Percentiles rank a stretch among this genome's conserved stretches.
These are phyloP conservation scores for Phaeomoniella chlamydospora DNA, from an alignment of 2,329 filamentous ascomycete genomes.

Conservation along the genomic window DNA sequence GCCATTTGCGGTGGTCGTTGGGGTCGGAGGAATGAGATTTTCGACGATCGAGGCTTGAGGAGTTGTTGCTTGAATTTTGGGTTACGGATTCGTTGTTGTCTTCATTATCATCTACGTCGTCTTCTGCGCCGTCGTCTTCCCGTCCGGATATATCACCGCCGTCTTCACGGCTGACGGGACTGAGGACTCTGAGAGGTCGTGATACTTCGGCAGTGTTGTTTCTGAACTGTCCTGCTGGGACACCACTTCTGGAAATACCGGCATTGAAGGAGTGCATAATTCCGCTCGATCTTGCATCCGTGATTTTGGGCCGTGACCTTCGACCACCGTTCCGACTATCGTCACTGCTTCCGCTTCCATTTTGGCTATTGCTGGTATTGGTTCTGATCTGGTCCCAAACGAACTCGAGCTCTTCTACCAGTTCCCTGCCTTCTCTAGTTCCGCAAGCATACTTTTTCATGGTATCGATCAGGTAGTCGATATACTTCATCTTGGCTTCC, in stretches of 20 bases:
- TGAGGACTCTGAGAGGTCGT: conserved; percentile 53
- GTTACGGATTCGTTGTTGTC: conserved; percentile 6
- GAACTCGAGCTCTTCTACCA: conserved; percentile 92
- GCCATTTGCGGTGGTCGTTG: conserved; percentile 47
- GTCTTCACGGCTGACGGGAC: conserved; percentile 59
- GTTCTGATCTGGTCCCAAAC: conserved; percentile 97
- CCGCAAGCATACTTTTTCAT: conserved; percentile 90
- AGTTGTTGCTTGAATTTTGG: conserved; percentile 1
- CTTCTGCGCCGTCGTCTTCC: conserved; percentile 18
- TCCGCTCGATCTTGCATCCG: conserved; percentile 17
- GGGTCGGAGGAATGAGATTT: conserved; percentile 7
- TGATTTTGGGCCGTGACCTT: neutral
- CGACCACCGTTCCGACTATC: conserved; percentile 2
- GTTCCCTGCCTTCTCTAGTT: conserved; percentile 66
- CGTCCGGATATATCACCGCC: conserved; percentile 8
- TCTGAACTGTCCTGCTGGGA: conserved; percentile 5
- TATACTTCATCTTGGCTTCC: conserved; percentile 86
- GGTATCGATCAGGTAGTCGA: conserved; percentile 84
- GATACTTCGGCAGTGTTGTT: conserved; percentile 10
- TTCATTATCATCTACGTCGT: conserved; percentile 19
- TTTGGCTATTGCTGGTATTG: conserved; percentile 44
- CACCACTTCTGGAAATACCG: conserved; percentile 2
- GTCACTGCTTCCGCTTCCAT: conserved; percentile 5
- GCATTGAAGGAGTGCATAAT: conserved; percentile 7
- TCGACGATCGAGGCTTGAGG: conserved; percentile 7